phyloP scores from a whole-genome alignment of 495 filamentous ascomycete genomes.

The Aspergillus saccharolyticus region DNA sequence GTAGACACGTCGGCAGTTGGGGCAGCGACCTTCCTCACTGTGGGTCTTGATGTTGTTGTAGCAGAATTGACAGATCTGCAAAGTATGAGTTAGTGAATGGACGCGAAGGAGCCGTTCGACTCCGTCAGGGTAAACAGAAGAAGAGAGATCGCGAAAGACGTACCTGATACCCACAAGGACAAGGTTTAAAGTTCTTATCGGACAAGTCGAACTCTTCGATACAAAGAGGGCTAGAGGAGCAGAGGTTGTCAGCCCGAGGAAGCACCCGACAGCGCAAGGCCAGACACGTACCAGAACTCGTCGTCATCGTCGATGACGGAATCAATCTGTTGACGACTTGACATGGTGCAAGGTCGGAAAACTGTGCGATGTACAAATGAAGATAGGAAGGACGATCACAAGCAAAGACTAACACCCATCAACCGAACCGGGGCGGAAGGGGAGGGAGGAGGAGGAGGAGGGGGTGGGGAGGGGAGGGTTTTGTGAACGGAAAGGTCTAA shows the following conservation, averaged over 20 bases:
- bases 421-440: slow-evolving; percentile 22
- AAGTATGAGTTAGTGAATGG: slow-evolving; percentile 8
- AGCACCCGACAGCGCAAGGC: not conserved
- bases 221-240: slow-evolving; percentile 73
- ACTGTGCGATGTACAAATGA: slow-evolving; percentile 20
- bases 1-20: slow-evolving; percentile 90
- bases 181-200: slow-evolving; percentile 95
- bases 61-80: slow-evolving; percentile 97
- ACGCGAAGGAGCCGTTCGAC: not conserved
- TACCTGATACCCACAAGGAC: slow-evolving; percentile 98
- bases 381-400: slow-evolving; percentile 19
- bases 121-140: not conserved
- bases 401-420: slow-evolving; percentile 28
- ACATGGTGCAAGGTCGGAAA: slow-evolving; percentile 43
- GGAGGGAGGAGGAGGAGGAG: slow-evolving; percentile 9
- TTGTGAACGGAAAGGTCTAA: slow-evolving; percentile 8
- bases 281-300: slow-evolving; percentile 72
- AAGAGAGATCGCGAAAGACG: slow-evolving; percentile 16
- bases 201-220: slow-evolving; percentile 98
- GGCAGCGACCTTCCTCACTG: slow-evolving; percentile 92
- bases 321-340: slow-evolving; percentile 70
- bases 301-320: slow-evolving; percentile 97
- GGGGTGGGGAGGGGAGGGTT: not conserved
- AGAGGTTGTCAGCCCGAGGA: slow-evolving; percentile 17
- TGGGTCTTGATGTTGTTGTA: slow-evolving; percentile 93